A percentile compares a stretch with the other conserved stretches of the same genome.
Evolutionary conservation across 306 rosid species (phyloP).

Genomic region (Adenanthera pavonina): DNA sequence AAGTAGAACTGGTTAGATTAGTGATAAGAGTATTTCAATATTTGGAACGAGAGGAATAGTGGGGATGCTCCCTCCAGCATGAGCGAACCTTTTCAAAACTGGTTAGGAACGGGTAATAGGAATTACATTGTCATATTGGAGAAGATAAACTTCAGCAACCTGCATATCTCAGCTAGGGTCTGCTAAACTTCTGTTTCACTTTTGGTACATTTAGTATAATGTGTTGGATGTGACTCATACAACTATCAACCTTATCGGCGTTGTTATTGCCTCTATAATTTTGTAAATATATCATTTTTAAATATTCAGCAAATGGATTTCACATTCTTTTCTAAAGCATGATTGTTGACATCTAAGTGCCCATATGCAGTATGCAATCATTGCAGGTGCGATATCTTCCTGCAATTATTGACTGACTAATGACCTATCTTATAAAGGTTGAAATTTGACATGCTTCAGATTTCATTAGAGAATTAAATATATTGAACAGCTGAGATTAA

Average conservation of each 20-base stretch:
- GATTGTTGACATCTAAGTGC: not conserved
- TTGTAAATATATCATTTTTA: not conserved
- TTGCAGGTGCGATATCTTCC: not conserved
- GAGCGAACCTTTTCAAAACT: not conserved
- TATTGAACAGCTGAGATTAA: not conserved
- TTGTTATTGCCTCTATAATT: not conserved
- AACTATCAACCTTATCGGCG: not conserved
- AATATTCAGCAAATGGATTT: not conserved
- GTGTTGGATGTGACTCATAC: not conserved
- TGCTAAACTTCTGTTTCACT: not conserved
- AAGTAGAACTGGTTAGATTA: slow-evolving; percentile 11
- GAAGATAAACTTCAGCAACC: not conserved
- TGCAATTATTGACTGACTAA: not conserved
- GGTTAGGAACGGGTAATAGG: not conserved
- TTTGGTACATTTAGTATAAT: not conserved
- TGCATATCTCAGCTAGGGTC: not conserved
- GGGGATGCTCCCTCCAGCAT: not conserved
- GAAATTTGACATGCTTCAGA: slow-evolving; percentile 26
- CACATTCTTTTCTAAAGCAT: not conserved
- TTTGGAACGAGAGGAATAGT: not conserved
- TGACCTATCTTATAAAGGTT: slow-evolving; percentile 9
- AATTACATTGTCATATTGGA: not conserved
- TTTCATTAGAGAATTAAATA: slow-evolving; percentile 2
- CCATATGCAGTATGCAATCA: not conserved
- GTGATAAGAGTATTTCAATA: slow-evolving; percentile 12